Evolutionary conservation across 2,329 filamentous ascomycete species (phyloP), one percentile per base, ranked within the genome.

Genomic region (Colletotrichum spinosum): DNA sequence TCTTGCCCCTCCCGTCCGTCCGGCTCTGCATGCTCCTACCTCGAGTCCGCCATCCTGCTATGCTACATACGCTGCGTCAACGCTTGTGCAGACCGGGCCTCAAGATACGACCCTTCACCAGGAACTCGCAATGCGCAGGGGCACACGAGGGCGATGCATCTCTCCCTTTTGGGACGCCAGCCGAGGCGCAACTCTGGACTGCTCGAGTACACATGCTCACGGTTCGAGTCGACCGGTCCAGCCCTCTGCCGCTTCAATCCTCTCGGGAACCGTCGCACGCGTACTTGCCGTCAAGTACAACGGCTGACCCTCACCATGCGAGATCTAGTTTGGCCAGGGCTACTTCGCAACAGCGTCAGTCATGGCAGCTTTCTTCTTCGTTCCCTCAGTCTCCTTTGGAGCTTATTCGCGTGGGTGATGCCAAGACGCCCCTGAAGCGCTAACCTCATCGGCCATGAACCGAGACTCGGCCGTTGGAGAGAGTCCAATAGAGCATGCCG

Each of bases 101-200:
- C 8, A n/a, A 46, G 39, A 61, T 55, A 48, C 52, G 51, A 65
- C 51, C 35, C 57, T 37, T 46, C 41, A 38, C 46, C 33, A 60
- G 45, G 25, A 12, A 65, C 52, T 48, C 46, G 42, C 33, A 42
- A 65, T 25, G 44, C 42, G 49, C 39, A 52, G 62, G 57, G 62
- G 41, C 57, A 65, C 57, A 56, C 62, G 58, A 49, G 57, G 25
- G 37, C 8, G 41, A 62, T 55, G 62, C 58, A 56, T 46, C 57
- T 42, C 51, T 61, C 57, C 52, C 35, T 48, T 62, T 65, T 62
- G 11, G 58, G 62, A 42, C 15, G 33, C 39, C 46, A 41, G 46
- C 62, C 62, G 46, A 65, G 51, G 51, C 35, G 39, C 46, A 50
- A 55, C 42, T 54, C 38, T 17, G 49, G 50, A 52, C 48, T 41